Evolutionary conservation across 192 early-diverging fungal species (phyloP), one percentile per base, ranked within the genome.

Genomic region (Dissophora ornata): DNA sequence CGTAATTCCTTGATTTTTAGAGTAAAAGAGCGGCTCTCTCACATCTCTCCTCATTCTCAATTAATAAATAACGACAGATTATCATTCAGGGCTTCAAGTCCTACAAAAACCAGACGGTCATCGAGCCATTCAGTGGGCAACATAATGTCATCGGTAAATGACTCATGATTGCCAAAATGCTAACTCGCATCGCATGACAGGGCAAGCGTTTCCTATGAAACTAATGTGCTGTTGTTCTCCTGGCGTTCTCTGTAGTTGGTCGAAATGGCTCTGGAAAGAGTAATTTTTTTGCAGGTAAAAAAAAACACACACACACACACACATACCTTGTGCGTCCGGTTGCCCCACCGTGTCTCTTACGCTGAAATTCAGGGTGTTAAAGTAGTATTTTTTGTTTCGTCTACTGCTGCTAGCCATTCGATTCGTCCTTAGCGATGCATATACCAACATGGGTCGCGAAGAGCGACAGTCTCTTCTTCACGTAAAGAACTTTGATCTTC

Each of bases 61-160:
- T n/a, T n/a, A n/a, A n/a, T n/a, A n/a, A n/a, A n/a, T n/a, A n/a
- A n/a, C n/a, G n/a, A 33, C 55, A 93, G 90, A 95, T 98, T 70
- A 89, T 91, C 36, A 99, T 99, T 62, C 95, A 97, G 73, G 98
- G 98, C 48, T 99, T 99, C 90, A 99, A 99, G 83, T 97, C 95
- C 73, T 99, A 99, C 84, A 97, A 96, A 79, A 94, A 99, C 64
- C 96, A 98, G 79, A 97, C 92, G 16, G 86, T 88, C 19, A 93
- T 95, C 47, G 95, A 98, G 40, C 94, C 94, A 5, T 96, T 99
- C 73, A 95, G 93, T 68, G 90, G 89, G 4, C 84, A 90, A 30
- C 96, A 97, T 80, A 99, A 99, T 83, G 98, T 98, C 51, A 90
- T 99, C 78, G 96, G 95, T 93, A 83, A 13, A 26, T 30, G 51